A percentile compares a stretch with the other conserved stretches of the same genome.
These are phyloP conservation scores for Colletotrichum camelliae DNA, from an alignment of 2,329 filamentous ascomycete genomes.

Conservation along the genomic window DNA sequence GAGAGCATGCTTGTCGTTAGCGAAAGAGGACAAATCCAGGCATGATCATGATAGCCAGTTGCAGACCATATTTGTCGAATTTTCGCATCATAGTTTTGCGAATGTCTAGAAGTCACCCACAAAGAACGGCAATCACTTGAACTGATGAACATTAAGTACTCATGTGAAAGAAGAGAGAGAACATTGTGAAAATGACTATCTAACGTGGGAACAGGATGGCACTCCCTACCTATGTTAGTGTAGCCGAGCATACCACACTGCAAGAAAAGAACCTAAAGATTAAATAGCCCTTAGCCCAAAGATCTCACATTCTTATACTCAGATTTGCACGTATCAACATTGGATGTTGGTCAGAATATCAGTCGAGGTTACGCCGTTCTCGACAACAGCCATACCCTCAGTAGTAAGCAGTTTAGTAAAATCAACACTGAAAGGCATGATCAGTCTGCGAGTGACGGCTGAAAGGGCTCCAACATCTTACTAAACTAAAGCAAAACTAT, in stretches of 20 bases:
- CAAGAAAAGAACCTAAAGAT: background rate
- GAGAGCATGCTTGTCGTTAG: background rate
- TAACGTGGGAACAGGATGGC: background rate
- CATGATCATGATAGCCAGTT: background rate
- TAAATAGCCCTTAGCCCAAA: background rate
- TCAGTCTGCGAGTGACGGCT: background rate
- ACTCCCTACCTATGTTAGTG: background rate
- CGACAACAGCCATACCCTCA: background rate
- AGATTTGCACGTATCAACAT: background rate
- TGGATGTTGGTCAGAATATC: background rate
- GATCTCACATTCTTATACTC: background rate
- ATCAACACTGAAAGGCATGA: background rate
- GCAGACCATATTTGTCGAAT: background rate
- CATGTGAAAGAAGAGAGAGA: background rate
- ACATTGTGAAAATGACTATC: background rate
- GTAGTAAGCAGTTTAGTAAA: background rate
- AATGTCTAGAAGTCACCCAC: no score
- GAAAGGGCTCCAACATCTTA: background rate
- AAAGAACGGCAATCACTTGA: background rate
- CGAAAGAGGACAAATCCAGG: no score
- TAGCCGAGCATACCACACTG: background rate
- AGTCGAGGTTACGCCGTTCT: background rate
- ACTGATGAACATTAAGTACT: background rate
- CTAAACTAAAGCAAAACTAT: background rate
- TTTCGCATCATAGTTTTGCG: no score